Conservation (phyloP, 2,329 filamentous ascomycete species). For the Ramularia endophylla region DNA sequence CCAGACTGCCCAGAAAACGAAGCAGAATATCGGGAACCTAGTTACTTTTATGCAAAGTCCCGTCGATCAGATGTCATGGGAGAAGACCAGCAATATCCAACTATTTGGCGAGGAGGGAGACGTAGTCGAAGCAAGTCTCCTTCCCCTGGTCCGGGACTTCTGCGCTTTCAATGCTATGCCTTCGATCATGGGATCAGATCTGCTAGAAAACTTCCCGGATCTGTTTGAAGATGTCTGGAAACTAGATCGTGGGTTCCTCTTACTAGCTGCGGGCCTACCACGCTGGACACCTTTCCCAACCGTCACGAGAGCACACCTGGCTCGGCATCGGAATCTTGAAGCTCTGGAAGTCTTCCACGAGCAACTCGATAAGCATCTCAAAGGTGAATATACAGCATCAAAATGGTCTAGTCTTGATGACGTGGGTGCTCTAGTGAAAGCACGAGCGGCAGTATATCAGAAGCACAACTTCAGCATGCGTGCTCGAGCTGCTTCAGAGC, state of each 20-base stretch:
- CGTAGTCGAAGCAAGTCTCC: constrained; percentile 47
- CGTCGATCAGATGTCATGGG: constrained; percentile 59
- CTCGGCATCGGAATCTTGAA: constrained; percentile 24
- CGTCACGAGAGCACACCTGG: constrained; percentile 43
- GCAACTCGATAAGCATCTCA: constrained; percentile 27
- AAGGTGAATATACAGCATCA: constrained; percentile 26
- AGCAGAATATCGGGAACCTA: constrained; percentile 48
- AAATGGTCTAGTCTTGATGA: constrained; percentile 33
- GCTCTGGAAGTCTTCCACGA: constrained; percentile 25
- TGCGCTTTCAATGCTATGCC: constrained; percentile 47
- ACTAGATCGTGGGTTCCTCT: constrained; percentile 50
- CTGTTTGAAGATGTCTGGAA: constrained; percentile 51
- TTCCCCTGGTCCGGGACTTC: constrained; percentile 51
- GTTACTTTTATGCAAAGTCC: constrained; percentile 54
- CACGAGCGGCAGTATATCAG: constrained; percentile 27
- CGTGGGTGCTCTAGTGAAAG: constrained; percentile 29
- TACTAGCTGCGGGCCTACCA: constrained; percentile 51
- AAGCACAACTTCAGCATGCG: constrained; percentile 27
- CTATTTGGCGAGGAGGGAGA: constrained; percentile 10
- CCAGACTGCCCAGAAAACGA: constrained; percentile 34
- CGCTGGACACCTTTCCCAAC: constrained; percentile 50
- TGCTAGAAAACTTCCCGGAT: constrained; percentile 47
- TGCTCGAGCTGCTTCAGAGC: constrained; percentile 34
- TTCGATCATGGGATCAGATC: constrained; percentile 48
- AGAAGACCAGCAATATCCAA: constrained; percentile 45